Conservation (phyloP, 106 monocot species). For the Apostasia ramifera region DNA sequence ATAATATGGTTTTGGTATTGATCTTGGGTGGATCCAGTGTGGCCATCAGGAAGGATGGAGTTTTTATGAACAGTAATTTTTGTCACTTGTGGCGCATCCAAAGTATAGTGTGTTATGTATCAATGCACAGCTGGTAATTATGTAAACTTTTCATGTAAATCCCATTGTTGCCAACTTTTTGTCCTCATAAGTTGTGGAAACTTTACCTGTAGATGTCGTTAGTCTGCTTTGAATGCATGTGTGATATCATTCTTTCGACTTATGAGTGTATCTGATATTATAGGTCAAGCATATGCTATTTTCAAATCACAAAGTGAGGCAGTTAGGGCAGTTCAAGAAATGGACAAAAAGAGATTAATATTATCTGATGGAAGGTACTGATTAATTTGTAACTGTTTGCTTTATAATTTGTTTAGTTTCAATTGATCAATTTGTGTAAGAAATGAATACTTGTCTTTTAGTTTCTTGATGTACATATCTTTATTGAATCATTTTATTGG, state of each 20-base stretch:
- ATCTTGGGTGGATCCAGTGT: too few species aligned
- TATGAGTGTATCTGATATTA: not conserved
- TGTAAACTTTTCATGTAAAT: too few species aligned
- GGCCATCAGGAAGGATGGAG: too few species aligned
- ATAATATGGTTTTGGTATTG: too few species aligned
- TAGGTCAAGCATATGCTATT: slow-evolving; percentile 65
- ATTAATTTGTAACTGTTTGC: not conserved
- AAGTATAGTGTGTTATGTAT: too few species aligned
- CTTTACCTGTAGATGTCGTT: too few species aligned
- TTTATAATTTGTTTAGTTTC: not conserved
- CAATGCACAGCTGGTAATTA: too few species aligned
- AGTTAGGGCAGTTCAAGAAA: slow-evolving; percentile 29
- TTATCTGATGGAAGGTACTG: slow-evolving; percentile 46
- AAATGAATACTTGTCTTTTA: not conserved
- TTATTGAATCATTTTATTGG: not conserved
- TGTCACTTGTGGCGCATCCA: too few species aligned
- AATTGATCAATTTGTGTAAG: not conserved
- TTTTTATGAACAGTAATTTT: too few species aligned
- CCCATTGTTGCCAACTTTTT: too few species aligned
- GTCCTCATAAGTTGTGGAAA: too few species aligned
- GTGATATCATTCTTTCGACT: not conserved
- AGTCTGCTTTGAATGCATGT: too few species aligned
- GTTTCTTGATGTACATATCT: not conserved
- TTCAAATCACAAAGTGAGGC: slow-evolving; percentile 52
- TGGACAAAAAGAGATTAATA: slow-evolving; percentile 41